Conservation (phyloP, 163 green algal species). For the Chlorella variabilis region DNA sequence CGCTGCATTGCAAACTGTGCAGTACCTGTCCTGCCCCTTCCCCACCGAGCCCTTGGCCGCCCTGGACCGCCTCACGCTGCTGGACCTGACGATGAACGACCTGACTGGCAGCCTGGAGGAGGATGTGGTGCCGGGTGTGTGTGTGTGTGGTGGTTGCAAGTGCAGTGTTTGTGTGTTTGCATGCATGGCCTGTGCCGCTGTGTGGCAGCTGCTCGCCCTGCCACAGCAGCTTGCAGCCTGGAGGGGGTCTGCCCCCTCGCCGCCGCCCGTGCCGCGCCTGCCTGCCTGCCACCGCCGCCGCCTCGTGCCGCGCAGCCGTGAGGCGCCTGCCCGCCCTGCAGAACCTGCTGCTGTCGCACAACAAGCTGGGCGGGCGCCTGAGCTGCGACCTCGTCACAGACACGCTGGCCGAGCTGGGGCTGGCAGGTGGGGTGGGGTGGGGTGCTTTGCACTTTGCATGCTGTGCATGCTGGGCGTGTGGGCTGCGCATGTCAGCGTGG, state of each 20-base stretch:
- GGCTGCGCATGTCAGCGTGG: too few species aligned
- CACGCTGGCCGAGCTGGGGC: constrained; percentile 14
- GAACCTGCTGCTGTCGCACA: constrained; percentile 31
- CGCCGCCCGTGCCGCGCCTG: too few species aligned
- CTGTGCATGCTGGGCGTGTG: too few species aligned
- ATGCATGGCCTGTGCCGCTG: too few species aligned
- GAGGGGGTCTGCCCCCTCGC: too few species aligned
- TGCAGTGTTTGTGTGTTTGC: neutral
- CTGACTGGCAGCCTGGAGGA: neutral
- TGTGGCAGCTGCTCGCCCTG: too few species aligned
- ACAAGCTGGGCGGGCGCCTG: constrained; percentile 12
- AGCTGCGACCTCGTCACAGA: neutral
- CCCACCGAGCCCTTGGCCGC: neutral
- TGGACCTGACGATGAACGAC: constrained; percentile 36
- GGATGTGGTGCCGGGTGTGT: constrained; percentile 15
- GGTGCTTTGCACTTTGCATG: neutral
- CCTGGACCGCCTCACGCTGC: constrained; percentile 3
- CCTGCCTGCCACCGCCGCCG: neutral
- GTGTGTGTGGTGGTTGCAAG: neutral
- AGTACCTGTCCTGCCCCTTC: constrained; percentile 34
- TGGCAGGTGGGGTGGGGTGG: neutral
- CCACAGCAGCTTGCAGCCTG: too few species aligned
- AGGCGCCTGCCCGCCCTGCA: neutral
- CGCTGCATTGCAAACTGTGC: too few species aligned
- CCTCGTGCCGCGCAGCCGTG: neutral